phyloP scores from a whole-genome alignment of 2,329 filamentous ascomycete species.

The Fusarium oligoseptatum region DNA sequence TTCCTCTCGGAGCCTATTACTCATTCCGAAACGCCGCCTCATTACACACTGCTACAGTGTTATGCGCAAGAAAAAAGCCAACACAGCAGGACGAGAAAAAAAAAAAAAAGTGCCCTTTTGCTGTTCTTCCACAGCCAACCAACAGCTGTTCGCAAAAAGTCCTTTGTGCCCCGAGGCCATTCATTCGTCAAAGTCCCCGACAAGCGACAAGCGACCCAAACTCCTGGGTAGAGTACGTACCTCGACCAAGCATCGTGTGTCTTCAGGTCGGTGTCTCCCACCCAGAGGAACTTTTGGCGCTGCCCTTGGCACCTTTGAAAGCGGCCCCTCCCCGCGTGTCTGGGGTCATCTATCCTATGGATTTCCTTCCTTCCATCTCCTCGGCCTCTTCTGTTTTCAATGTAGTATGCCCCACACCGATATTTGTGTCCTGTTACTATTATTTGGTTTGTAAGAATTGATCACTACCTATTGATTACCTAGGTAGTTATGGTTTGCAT shows the following conservation, averaged over 20 bases:
- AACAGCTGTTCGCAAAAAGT: constrained; percentile 11
- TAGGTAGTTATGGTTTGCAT: not conserved
- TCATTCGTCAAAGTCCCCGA: constrained; percentile 26
- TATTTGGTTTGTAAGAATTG: not conserved
- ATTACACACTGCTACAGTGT: not conserved
- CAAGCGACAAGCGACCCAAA: constrained; percentile 27
- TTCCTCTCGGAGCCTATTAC: constrained; percentile 7
- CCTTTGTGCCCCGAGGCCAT: constrained; percentile 3
- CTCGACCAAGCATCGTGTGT: not conserved
- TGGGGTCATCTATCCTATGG: constrained; percentile 15
- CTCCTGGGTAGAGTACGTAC: constrained; percentile 32
- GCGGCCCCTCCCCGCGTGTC: constrained; percentile 35
- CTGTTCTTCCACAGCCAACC: not conserved
- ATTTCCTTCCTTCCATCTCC: not conserved
- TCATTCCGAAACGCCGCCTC: constrained; percentile 24
- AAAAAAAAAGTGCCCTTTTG: constrained; percentile 9
- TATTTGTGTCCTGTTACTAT: not conserved
- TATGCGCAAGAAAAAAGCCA: not conserved
- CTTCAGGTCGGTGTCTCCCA: not conserved
- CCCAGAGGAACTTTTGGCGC: constrained; percentile 47
- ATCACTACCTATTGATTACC: not conserved
- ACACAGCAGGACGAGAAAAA: not conserved
- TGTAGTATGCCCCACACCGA: constrained; percentile 19
- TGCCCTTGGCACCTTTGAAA: constrained; percentile 48
- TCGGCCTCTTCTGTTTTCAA: constrained; percentile 28